These are phyloP conservation scores for Striga hermonthica DNA, from an alignment of 305 asterid genomes.

Conservation along the genomic window DNA sequence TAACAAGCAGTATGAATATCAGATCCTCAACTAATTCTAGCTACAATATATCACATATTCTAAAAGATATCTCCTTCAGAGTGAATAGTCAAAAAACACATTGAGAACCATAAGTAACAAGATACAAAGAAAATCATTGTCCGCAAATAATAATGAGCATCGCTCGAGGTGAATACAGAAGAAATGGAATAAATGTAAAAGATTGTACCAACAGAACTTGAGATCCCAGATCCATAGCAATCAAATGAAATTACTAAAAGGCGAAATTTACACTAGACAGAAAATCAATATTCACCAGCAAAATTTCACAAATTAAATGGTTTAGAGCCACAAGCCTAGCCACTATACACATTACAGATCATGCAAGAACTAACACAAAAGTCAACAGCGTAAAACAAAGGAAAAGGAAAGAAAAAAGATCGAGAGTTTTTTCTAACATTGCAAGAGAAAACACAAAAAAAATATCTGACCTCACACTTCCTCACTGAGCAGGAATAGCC, in stretches of 20 bases:
- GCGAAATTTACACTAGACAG: conserved; percentile 35
- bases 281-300: conserved; percentile 24
- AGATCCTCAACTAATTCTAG: no score
- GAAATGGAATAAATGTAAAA: no score
- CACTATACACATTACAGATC: conserved; percentile 36
- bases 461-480: conserved; percentile 42
- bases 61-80: no score
- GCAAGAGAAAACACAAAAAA: conserved; percentile 30
- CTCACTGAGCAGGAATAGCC: conserved; percentile 69
- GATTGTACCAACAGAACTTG: not conserved
- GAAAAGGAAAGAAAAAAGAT: conserved; percentile 4
- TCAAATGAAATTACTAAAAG: conserved; percentile 9
- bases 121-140: not conserved
- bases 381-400: no score
- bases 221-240: conserved; percentile 23
- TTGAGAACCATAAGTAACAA: not conserved
- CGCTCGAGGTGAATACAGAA: no score
- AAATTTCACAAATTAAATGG: conserved; percentile 30
- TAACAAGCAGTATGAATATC: no score
- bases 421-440: not conserved
- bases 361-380: no score
- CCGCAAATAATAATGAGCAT: not conserved
- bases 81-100: not conserved
- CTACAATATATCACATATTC: no score
- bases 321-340: conserved; percentile 33